Evolutionary conservation across 176 grass and related monocot species (phyloP).

Genomic region (Poa annua): DNA sequence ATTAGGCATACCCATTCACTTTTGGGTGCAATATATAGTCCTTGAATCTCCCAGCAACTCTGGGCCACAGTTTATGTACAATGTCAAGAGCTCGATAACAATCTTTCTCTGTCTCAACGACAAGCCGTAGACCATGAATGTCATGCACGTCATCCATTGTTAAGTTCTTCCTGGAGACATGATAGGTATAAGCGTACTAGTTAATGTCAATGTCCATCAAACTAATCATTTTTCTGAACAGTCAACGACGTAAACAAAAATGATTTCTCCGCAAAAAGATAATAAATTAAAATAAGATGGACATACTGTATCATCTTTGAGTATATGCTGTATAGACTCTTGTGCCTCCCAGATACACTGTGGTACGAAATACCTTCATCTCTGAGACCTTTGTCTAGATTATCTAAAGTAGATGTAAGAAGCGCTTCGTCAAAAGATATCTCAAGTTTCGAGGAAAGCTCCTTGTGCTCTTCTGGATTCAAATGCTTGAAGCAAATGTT

Average conservation of each 20-base stretch:
- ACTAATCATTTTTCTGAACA: background rate
- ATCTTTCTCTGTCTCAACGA: slow-evolving; percentile 85
- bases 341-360: slow-evolving; percentile 78
- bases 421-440: slow-evolving; percentile 72
- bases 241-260: background rate
- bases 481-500: slow-evolving; percentile 88
- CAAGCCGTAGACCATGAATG: slow-evolving; percentile 86
- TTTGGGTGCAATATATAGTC: slow-evolving; percentile 87
- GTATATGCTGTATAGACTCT: slow-evolving; percentile 87
- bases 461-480: slow-evolving; percentile 70
- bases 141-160: slow-evolving; percentile 84
- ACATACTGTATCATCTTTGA: slow-evolving; percentile 88
- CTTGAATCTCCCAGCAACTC: slow-evolving; percentile 71
- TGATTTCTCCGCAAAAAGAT: background rate
- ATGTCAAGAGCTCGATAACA: slow-evolving; percentile 76
- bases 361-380: slow-evolving; percentile 69
- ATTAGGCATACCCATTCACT: slow-evolving; percentile 66
- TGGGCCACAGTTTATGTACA: slow-evolving; percentile 77
- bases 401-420: slow-evolving; percentile 62
- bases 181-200: background rate
- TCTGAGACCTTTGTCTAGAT: slow-evolving; percentile 70
- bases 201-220: background rate
- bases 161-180: slow-evolving; percentile 72
- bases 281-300: background rate
- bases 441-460: slow-evolving; percentile 66